phyloP scores from a whole-genome alignment of 495 filamentous ascomycete genomes.

The Tuber aestivum region DNA sequence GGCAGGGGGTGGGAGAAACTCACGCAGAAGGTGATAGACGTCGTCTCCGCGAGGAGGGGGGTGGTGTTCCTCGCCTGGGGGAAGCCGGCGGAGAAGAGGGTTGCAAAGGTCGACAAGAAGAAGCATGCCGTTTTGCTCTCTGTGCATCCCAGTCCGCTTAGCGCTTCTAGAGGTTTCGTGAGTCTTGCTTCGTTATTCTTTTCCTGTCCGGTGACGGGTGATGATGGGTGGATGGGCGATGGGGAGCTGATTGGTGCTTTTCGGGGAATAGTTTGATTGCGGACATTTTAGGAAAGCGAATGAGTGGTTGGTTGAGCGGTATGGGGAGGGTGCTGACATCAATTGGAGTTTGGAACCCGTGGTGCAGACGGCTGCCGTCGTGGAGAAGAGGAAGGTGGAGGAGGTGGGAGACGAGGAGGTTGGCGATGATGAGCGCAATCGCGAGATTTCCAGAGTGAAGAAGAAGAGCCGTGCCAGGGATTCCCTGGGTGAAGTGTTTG shows the following conservation, averaged over 20 bases:
- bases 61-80: conserved; percentile 97
- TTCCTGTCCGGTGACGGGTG: neutral
- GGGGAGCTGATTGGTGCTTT: conserved; percentile 1
- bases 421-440: neutral
- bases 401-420: conserved; percentile 5
- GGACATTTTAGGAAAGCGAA: conserved; percentile 85
- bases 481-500: conserved; percentile 19
- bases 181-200: conserved; percentile 26
- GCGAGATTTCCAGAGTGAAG: neutral
- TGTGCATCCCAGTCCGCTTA: conserved; percentile 86
- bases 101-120: conserved; percentile 59
- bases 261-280: conserved; percentile 59
- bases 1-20: conserved; percentile 85
- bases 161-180: conserved; percentile 68
- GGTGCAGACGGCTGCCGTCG: conserved; percentile 40
- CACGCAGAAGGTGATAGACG: conserved; percentile 83
- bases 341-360: conserved; percentile 64
- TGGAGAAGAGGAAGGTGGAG: neutral
- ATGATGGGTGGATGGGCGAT: neutral
- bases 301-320: conserved; percentile 71
- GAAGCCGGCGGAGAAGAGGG: conserved; percentile 66
- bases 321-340: conserved; percentile 72
- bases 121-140: conserved; percentile 74
- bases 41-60: conserved; percentile 70
- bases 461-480: conserved; percentile 9